These are phyloP conservation scores for Thielaviopsis musarum DNA, from an alignment of 2,329 filamentous ascomycete species.

Conservation along the genomic window DNA sequence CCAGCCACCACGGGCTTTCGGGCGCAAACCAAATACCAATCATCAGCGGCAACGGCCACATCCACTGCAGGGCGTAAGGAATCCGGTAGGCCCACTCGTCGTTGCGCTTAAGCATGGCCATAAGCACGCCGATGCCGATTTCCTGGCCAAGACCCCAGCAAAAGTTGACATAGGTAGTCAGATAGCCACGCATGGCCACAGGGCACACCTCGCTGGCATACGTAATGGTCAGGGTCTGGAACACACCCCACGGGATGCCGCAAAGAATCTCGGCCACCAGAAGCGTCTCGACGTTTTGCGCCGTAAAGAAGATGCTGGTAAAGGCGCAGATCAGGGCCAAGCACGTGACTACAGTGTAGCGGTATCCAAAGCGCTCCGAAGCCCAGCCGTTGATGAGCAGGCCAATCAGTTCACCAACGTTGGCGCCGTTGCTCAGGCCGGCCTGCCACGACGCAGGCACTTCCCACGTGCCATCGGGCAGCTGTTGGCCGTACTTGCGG, in stretches of 20 bases:
- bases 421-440: conserved; percentile 41
- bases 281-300: conserved; percentile 39
- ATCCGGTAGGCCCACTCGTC: conserved; percentile 56
- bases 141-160: conserved; percentile 65
- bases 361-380: conserved; percentile 51
- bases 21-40: conserved; percentile 52
- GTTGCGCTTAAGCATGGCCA: conserved; percentile 44
- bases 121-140: conserved; percentile 58
- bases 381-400: conserved; percentile 48
- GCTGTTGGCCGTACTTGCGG: conserved; percentile 35
- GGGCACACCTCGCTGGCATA: conserved; percentile 61
- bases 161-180: conserved; percentile 61
- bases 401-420: conserved; percentile 48
- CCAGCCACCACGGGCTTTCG: conserved; percentile 62
- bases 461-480: conserved; percentile 30
- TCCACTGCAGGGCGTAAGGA: conserved; percentile 60
- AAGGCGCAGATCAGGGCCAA: conserved; percentile 37
- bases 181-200: conserved; percentile 50
- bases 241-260: conserved; percentile 45
- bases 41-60: conserved; percentile 54
- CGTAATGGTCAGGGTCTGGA: conserved; percentile 42
- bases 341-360: conserved; percentile 44
- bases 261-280: conserved; percentile 46
- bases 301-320: conserved; percentile 49
- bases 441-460: conserved; percentile 47